Percentiles rank a stretch among this genome's conserved stretches.
These are phyloP conservation scores for Voacanga thouarsii DNA, from an alignment of 257 asterid species.

Conservation along the genomic window DNA sequence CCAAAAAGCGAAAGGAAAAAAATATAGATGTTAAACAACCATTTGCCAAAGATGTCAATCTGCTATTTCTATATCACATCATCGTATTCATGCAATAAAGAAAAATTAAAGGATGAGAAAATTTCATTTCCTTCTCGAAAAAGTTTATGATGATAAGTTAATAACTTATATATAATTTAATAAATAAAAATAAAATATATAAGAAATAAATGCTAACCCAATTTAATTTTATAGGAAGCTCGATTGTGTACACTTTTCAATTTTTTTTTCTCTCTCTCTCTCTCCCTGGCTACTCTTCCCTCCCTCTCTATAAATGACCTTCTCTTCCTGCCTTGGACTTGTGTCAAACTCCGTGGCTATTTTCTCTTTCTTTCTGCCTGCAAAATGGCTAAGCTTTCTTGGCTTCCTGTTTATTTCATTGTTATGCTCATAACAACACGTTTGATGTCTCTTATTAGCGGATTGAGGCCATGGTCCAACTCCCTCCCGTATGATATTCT, in stretches of 20 bases:
- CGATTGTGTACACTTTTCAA: no score
- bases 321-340: background rate
- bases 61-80: background rate
- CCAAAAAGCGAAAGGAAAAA: background rate
- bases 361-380: background rate
- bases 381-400: slow-evolving; percentile 33
- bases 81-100: background rate
- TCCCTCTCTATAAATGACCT: background rate
- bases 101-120: background rate
- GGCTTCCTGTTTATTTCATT: slow-evolving; percentile 13
- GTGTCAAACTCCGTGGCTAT: background rate
- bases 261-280: background rate
- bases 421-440: slow-evolving; percentile 22
- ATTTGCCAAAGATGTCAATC: no score
- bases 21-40: no score
- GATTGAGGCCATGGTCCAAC: slow-evolving; percentile 23
- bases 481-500: slow-evolving; percentile 24
- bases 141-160: no score
- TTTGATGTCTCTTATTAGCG: slow-evolving; percentile 19
- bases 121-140: no score
- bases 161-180: no score
- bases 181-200: no score
- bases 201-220: no score
- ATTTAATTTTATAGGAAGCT: no score
- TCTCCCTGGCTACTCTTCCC: background rate